Evolutionary conservation across 768 basidiomycete genomes (phyloP).

Genomic region (Gymnopilus dilepis): DNA sequence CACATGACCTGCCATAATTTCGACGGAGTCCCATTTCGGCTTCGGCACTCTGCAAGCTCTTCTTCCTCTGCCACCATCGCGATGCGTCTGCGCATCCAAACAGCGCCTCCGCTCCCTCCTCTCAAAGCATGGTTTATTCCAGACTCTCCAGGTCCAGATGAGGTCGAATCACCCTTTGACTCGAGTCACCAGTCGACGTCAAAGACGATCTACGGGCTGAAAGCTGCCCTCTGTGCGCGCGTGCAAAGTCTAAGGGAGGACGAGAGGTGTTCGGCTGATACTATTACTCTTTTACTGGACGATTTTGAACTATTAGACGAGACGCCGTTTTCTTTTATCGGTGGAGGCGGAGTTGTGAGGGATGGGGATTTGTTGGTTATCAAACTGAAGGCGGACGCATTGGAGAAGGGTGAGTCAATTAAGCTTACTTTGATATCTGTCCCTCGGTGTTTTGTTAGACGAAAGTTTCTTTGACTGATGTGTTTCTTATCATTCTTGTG

Average conservation of each 20-base stretch:
- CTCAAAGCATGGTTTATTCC: conserved; percentile 60
- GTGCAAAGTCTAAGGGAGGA: conserved; percentile 36
- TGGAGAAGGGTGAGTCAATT: conserved; percentile 14
- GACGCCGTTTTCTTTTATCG: conserved; percentile 38
- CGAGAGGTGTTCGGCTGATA: conserved; percentile 22
- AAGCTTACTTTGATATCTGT: background rate
- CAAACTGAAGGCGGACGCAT: conserved; percentile 19
- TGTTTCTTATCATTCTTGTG: background rate
- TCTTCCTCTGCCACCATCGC: too few species aligned
- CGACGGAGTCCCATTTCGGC: too few species aligned
- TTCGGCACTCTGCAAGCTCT: too few species aligned
- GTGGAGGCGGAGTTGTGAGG: conserved; percentile 46
- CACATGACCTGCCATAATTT: too few species aligned
- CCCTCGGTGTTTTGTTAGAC: background rate
- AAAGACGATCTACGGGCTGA: conserved; percentile 43
- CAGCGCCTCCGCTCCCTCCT: conserved; percentile 49
- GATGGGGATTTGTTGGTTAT: conserved; percentile 55
- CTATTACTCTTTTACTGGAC: conserved; percentile 45
- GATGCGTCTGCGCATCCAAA: conserved; percentile 60
- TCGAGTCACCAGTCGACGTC: too few species aligned
- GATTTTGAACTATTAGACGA: conserved; percentile 54
- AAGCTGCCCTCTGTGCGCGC: conserved; percentile 39
- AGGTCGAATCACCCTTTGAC: too few species aligned
- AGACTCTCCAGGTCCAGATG: conserved; percentile 21
- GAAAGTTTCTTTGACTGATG: background rate